phyloP scores from a whole-genome alignment of 2,329 filamentous ascomycete genomes.

The Diaporthe australafricana region DNA sequence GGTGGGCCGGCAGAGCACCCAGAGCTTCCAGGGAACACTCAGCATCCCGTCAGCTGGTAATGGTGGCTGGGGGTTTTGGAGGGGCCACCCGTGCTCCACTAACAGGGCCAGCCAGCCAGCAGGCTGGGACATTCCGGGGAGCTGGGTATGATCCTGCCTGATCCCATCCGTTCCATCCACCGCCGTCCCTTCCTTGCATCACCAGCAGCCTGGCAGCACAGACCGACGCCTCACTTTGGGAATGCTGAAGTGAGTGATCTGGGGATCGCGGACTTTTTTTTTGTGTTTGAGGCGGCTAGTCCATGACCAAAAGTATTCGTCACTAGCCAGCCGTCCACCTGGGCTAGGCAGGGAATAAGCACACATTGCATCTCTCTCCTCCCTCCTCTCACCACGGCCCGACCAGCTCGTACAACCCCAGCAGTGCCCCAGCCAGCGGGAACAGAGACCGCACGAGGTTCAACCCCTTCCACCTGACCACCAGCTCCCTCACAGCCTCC shows the following conservation, averaged over 20 bases:
- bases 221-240: background rate
- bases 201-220: background rate
- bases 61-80: background rate
- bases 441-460: conserved; percentile 43
- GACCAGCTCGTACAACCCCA: conserved; percentile 46
- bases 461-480: conserved; percentile 44
- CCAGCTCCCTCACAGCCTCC: conserved; percentile 41
- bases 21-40: background rate
- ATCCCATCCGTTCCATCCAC: background rate
- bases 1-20: background rate
- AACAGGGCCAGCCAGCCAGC: conserved; percentile 9
- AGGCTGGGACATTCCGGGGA: conserved; percentile 5
- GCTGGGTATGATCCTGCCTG: too few species aligned
- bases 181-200: background rate
- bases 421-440: conserved; percentile 44
- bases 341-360: background rate
- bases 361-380: background rate
- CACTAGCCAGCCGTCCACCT: background rate
- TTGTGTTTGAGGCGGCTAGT: background rate
- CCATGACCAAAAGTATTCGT: background rate
- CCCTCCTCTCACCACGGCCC: conserved; percentile 16
- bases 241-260: background rate
- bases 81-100: conserved; percentile 14
- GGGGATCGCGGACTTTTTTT: background rate
- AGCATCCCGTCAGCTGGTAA: background rate